These are phyloP conservation scores for Ceratobasidium sp. DNA, from an alignment of 1,284 basidiomycete species.

Conservation along the genomic window DNA sequence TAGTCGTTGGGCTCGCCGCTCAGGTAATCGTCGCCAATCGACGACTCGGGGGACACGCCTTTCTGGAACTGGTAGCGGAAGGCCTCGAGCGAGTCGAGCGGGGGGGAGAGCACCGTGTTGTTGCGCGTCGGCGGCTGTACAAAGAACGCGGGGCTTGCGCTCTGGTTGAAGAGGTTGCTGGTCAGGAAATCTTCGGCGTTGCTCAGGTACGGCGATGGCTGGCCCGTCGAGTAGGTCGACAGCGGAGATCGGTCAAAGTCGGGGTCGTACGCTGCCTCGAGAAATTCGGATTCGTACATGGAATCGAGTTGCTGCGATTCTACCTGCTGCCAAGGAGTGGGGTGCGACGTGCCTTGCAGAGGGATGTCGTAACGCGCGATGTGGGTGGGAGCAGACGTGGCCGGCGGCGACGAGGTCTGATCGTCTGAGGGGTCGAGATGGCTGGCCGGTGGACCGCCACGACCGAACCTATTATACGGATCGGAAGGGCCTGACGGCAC, in stretches of 20 bases:
- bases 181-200: slow-evolving; percentile 25
- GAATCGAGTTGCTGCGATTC: slow-evolving; percentile 29
- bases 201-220: slow-evolving; percentile 12
- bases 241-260: slow-evolving; percentile 27
- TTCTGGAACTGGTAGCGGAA: slow-evolving; percentile 24
- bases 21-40: slow-evolving; percentile 23
- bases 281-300: slow-evolving; percentile 33
- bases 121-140: slow-evolving; percentile 31
- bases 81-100: slow-evolving; percentile 23
- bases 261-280: slow-evolving; percentile 26
- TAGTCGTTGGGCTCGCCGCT: neutral
- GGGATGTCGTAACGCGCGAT: slow-evolving; percentile 26
- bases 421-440: slow-evolving; percentile 6
- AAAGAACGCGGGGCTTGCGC: slow-evolving; percentile 18
- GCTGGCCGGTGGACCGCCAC: slow-evolving; percentile 7
- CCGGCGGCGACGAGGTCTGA: slow-evolving; percentile 31
- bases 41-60: slow-evolving; percentile 23
- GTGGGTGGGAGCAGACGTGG: slow-evolving; percentile 34
- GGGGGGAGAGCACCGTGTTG: slow-evolving; percentile 32
- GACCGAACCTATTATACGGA: neutral
- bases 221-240: slow-evolving; percentile 4
- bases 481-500: neutral
- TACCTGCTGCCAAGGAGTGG: slow-evolving; percentile 15
- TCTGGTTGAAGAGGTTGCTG: slow-evolving; percentile 16
- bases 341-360: slow-evolving; percentile 18